Conservation (phyloP, 257 asterid genomes). For the Solanum paucissectum region DNA sequence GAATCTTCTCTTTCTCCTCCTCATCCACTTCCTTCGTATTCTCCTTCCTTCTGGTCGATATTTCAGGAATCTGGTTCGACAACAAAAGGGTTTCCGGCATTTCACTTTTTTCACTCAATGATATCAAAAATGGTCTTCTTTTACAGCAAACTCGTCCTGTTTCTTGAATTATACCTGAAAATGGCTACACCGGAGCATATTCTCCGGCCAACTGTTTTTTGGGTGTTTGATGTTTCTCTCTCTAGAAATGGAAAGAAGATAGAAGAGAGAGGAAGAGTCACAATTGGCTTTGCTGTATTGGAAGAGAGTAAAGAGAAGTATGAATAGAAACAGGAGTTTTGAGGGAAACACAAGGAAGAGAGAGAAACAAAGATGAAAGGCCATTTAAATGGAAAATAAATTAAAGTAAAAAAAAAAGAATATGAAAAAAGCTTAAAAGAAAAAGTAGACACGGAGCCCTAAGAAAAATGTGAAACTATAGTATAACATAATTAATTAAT, state of each 20-base stretch:
- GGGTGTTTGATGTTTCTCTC: not conserved
- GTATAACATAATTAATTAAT: not conserved
- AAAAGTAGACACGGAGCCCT: not conserved
- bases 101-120: not conserved
- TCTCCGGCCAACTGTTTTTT: not conserved
- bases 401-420: not conserved
- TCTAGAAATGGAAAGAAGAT: not conserved
- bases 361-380: not conserved
- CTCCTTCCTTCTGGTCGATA: not conserved
- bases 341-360: not conserved
- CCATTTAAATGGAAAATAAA: not conserved
- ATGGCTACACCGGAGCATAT: not conserved
- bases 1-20: constrained; percentile 6
- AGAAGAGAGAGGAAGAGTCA: not conserved
- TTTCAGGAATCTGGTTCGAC: not conserved
- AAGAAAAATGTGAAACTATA: not conserved
- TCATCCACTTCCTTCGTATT: not conserved
- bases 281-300: not conserved
- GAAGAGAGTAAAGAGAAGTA: not conserved
- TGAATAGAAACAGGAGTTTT: not conserved
- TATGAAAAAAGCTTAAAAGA: not conserved
- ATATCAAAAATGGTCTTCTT: not conserved
- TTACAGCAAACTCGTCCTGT: not conserved
- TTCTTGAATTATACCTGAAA: not conserved
- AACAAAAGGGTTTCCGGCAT: not conserved